Conservation (phyloP, 305 asterid species). For the Solanum hybrid region DNA sequence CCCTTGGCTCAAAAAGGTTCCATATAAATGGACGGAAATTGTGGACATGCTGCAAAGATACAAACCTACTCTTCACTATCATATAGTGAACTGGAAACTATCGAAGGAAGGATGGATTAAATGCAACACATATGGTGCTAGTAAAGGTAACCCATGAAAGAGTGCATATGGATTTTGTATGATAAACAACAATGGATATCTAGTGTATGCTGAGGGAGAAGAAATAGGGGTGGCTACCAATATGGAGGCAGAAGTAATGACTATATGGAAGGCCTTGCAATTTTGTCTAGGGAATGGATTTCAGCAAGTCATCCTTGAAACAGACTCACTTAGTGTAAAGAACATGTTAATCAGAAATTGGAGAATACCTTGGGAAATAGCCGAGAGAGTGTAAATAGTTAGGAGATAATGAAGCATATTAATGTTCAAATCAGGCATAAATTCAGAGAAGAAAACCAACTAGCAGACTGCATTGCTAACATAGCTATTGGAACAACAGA, state of each 20-base stretch:
- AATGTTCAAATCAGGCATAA: no score
- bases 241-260: background rate
- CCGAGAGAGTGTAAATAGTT: background rate
- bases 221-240: background rate
- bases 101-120: no score
- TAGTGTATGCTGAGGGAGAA: background rate
- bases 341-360: background rate
- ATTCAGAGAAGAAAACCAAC: background rate
- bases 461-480: background rate
- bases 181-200: no score
- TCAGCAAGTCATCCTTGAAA: background rate
- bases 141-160: no score
- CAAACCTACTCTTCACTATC: background rate
- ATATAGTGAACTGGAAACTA: no score
- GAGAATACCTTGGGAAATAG: background rate
- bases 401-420: no score
- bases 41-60: background rate
- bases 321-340: background rate
- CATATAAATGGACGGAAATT: background rate
- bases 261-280: background rate
- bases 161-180: no score
- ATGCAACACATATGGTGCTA: no score
- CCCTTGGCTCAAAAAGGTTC: background rate
- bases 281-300: no score
- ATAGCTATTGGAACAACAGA: background rate